Percentiles rank a stretch among this genome's conserved stretches.
These are phyloP conservation scores for Boletus pseudopeckii DNA, from an alignment of 768 basidiomycete genomes.

Conservation along the genomic window DNA sequence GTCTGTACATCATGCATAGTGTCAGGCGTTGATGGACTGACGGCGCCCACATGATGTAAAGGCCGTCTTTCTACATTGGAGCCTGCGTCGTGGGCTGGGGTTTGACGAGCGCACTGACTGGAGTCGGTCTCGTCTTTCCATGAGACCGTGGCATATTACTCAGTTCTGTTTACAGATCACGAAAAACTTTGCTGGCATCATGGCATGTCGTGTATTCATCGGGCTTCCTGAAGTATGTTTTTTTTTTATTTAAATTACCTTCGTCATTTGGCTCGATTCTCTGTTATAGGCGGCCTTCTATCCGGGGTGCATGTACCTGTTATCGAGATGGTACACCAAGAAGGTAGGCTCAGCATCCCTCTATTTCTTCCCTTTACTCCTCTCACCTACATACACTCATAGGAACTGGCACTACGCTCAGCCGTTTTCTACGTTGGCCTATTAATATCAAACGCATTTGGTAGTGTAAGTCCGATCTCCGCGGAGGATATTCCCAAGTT, in stretches of 20 bases:
- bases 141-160: not conserved
- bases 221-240: slow-evolving; percentile 53
- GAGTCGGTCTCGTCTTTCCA: slow-evolving; percentile 34
- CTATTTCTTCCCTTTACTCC: not conserved
- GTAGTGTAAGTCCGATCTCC: slow-evolving; percentile 42
- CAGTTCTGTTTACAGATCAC: slow-evolving; percentile 40
- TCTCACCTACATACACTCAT: not conserved
- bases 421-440: slow-evolving; percentile 59
- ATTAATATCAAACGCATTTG: slow-evolving; percentile 65
- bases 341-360: slow-evolving; percentile 12
- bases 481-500: not conserved
- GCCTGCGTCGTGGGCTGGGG: slow-evolving; percentile 62
- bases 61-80: slow-evolving; percentile 63
- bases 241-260: no score
- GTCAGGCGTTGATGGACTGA: not conserved
- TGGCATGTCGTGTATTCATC: slow-evolving; percentile 57
- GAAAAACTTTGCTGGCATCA: slow-evolving; percentile 49
- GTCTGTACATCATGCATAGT: slow-evolving; percentile 28
- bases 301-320: slow-evolving; percentile 49
- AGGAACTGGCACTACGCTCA: slow-evolving; percentile 66
- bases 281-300: slow-evolving; percentile 53
- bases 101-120: slow-evolving; percentile 58
- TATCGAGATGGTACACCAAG: slow-evolving; percentile 57
- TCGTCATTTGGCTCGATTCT: not conserved
- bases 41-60: slow-evolving; percentile 16